Evolutionary conservation across 345 rosid species (phyloP).

Genomic region (Pistacia integerrima): DNA sequence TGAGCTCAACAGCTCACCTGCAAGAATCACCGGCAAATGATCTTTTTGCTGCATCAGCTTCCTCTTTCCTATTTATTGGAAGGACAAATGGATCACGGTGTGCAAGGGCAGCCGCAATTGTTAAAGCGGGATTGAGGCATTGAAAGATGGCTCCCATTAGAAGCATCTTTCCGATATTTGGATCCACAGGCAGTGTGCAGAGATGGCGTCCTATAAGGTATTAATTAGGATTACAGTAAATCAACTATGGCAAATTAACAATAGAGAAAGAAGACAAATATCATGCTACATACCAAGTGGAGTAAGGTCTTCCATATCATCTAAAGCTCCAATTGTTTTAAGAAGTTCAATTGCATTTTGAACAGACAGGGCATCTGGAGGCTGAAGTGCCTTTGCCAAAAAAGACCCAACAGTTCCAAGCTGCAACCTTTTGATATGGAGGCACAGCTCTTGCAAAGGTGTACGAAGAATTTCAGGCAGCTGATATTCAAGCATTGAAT

Average conservation of each 20-base stretch:
- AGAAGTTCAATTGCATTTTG: constrained; percentile 96
- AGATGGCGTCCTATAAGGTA: constrained; percentile 73
- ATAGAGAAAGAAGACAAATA: constrained; percentile 8
- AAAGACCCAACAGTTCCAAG: constrained; percentile 87
- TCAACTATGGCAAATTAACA: constrained; percentile 14
- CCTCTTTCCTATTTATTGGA: constrained; percentile 76
- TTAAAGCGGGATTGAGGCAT: constrained; percentile 91
- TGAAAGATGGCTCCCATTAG: constrained; percentile 90
- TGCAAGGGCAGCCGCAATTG: constrained; percentile 93
- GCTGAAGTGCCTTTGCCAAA: constrained; percentile 94
- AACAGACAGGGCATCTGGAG: constrained; percentile 92
- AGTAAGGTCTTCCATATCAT: constrained; percentile 86
- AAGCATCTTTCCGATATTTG: constrained; percentile 97
- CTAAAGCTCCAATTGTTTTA: constrained; percentile 86
- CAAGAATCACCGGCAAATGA: constrained; percentile 93
- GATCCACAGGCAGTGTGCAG: constrained; percentile 81
- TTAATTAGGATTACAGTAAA: constrained; percentile 16
- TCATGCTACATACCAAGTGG: constrained; percentile 68
- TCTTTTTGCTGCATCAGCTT: constrained; percentile 90
- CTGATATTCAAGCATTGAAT: constrained; percentile 82
- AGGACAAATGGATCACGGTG: constrained; percentile 92
- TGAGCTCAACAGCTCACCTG: constrained; percentile 52
- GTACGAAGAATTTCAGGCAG: constrained; percentile 93
- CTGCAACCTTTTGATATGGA: constrained; percentile 89
- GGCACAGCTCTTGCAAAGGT: constrained; percentile 90